Conservation (phyloP, 805 yeast genomes). For the Yamadazyma sp. region DNA sequence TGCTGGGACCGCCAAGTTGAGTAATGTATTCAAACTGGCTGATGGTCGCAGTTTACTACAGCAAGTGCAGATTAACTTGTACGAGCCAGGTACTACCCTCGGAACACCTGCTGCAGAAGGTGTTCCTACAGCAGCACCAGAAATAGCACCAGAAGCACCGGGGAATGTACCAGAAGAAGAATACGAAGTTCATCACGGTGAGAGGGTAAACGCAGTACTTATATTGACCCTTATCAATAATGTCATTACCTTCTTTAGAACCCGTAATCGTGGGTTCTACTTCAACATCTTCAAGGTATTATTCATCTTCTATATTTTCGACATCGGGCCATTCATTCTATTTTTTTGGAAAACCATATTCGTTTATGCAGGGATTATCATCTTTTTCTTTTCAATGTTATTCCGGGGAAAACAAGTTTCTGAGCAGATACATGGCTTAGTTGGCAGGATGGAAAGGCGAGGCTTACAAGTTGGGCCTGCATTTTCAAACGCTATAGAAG, state of each 20-base stretch:
- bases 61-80: conserved; percentile 23
- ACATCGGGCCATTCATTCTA: not conserved
- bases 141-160: not conserved
- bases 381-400: not conserved
- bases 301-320: not conserved
- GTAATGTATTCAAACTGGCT: conserved; percentile 9
- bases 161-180: not conserved
- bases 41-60: conserved; percentile 22
- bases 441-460: too few relatives aligned
- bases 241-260: not conserved
- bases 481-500: too few relatives aligned
- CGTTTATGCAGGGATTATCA: too few relatives aligned
- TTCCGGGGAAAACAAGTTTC: not conserved
- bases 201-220: not conserved
- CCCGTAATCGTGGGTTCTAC: not conserved
- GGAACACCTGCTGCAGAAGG: not conserved
- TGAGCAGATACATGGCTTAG: too few relatives aligned
- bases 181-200: not conserved
- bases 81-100: not conserved
- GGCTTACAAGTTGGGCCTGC: too few relatives aligned
- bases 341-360: not conserved
- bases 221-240: too few relatives aligned
- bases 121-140: not conserved
- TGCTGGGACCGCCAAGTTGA: conserved; percentile 33
- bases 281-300: not conserved